Base-by-base conservation (phyloP, 148 eudicot species). In the Persicaria tinctoria region DNA sequence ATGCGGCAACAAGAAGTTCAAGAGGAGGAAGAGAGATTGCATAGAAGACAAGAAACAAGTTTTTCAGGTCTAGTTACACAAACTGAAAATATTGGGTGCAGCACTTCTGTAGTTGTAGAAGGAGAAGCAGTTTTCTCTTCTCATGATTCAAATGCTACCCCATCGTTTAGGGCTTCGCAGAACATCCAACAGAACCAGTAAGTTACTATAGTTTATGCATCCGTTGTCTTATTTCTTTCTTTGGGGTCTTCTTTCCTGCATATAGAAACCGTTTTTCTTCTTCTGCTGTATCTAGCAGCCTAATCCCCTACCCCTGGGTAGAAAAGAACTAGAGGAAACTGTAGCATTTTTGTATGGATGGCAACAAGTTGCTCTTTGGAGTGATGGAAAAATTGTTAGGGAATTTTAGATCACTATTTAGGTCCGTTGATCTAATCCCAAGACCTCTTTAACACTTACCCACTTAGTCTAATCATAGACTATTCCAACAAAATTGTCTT, bases 1-100 rank as follows among this genome's bases (percentile, higher is more conserved):
- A 96, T 92, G 97, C 88, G 88, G 56, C 94, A 87, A 82, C 90
- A 88, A 74, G 91, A 96, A 84, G 85, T 90, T 68, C 87, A 81
- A 74, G 94, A 90, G 78, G 97, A 96, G 56, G 97, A 96, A 80
- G 90, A 89, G 77, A 85, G 85, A 76, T 82, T 77, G 75, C 82
- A 74, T 50, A 88, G 85, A 79, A 83, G 83, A 73, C 85, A 82
- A 79, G 87, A 85, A 70, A 72, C 73, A 27, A 81, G 78, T 72
- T 83, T 86, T 78, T 88, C 90, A 73, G 82, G 84, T 74, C 76
- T 69, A 71, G 80, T 70, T n/a, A 60, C 82, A 11, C 83, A 72
- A 63, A 82, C 82, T 59, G 90, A 75, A 44, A 87, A 81, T 27
- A 77, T 81, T 81, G 95, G 70, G 51, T 78, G 84, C 75, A 77